Evolutionary conservation across 176 grass and related monocot species (phyloP).

Genomic region (Phoenix dactylifera): DNA sequence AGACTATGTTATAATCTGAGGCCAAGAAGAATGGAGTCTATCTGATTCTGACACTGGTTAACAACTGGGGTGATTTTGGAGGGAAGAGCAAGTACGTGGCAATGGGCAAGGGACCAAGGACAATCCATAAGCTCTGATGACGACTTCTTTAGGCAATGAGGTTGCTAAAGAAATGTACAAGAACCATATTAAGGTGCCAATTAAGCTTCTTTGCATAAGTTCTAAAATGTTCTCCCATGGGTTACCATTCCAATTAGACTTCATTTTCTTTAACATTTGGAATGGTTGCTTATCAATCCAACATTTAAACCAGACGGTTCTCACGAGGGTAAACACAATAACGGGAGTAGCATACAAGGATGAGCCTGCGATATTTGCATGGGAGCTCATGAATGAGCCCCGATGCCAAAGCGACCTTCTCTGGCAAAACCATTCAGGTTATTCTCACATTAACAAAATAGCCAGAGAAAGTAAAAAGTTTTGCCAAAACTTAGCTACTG

Average conservation of each 20-base stretch:
- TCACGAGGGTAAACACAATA: conserved; percentile 50
- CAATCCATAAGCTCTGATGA: conserved; percentile 45
- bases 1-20: conserved; percentile 52
- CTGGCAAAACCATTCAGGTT: conserved; percentile 48
- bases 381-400: conserved; percentile 85
- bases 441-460: too few species aligned
- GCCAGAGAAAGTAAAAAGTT: too few species aligned
- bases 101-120: conserved; percentile 57
- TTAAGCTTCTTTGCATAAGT: too few species aligned
- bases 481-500: too few species aligned
- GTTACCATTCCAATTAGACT: too few species aligned
- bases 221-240: too few species aligned
- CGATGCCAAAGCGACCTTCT: conserved; percentile 65
- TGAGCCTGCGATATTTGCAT: conserved; percentile 63
- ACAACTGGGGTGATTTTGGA: conserved; percentile 72
- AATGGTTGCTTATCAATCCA: too few species aligned
- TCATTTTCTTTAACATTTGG: too few species aligned
- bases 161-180: conserved; percentile 50
- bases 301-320: conserved; percentile 20
- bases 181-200: conserved; percentile 45
- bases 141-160: conserved; percentile 35
- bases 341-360: conserved; percentile 65
- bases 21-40: conserved; percentile 49
- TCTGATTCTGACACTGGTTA: conserved; percentile 56
- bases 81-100: conserved; percentile 68